Base-by-base conservation (phyloP, 1,284 basidiomycete species). In the Cystobasidiaceae sp. region DNA sequence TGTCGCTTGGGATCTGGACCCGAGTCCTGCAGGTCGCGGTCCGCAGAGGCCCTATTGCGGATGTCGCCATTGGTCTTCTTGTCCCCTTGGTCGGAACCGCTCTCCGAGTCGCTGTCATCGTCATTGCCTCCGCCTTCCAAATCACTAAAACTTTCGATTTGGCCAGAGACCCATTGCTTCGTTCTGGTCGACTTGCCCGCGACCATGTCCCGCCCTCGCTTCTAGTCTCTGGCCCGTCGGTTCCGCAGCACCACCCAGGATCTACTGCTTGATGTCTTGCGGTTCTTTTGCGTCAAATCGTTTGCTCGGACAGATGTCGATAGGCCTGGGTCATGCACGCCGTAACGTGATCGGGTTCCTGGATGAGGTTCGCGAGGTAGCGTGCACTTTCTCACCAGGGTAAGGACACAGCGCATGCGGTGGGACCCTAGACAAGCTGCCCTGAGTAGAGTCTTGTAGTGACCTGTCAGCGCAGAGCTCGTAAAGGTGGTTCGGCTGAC, bases 91-190 rank as follows among this genome's bases (percentile, higher is more conserved):
- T 55, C 51, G 30, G 39, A 43, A 5, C n/a, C 54, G 37, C 60
- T 56, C 32, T 49, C n/a, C 15, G 13, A 27, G 27, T 37, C 32
- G 44, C 21, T 34, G 23, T 51, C 58, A 37, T 51, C 58, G 48
- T 51, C 48, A 15, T 34, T 39, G 8, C 45, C 46, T 7, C 45
- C 61, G 6, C 50, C 61, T 32, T 64, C 61, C 23, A 64, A 37
- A 44, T 64, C 60, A 50, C 60, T 63, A 43, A 63, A 63, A 48
- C 60, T 63, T 44, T 55, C 60, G 25, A 63, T 64, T 23, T 62
- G 60, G 34, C 61, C 52, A 17, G 51, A 21, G 43, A 64, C 61
- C 61, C 61, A 64, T 23, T 46, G 23, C 45, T 64, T 64, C 37
- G 44, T 48, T 11, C 61, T 37, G 13, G 51, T 19, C 30, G 23